These are phyloP conservation scores for Tillandsia leiboldiana DNA, from an alignment of 176 grass and related monocot genomes.

Conservation along the genomic window DNA sequence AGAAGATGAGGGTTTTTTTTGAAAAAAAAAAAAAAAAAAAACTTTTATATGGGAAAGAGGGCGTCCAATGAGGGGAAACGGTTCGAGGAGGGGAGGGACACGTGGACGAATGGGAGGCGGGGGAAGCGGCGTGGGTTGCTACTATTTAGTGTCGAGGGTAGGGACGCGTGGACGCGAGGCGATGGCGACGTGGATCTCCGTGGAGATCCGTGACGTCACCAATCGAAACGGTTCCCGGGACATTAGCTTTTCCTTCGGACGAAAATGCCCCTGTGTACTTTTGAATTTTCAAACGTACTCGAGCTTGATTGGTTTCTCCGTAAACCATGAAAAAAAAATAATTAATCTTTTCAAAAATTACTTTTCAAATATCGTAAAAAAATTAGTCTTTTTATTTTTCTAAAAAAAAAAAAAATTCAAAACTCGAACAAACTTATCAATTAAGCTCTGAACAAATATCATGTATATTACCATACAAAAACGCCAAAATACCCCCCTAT, in stretches of 20 bases:
- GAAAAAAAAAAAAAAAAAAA: too few relatives aligned
- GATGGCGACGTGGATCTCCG: conserved; percentile 2
- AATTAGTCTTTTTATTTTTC: too few relatives aligned
- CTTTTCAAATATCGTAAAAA: too few relatives aligned
- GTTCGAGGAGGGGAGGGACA: neutral
- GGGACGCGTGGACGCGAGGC: neutral
- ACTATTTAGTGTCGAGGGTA: neutral
- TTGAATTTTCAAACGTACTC: neutral
- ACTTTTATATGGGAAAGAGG: neutral
- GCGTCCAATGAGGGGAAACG: neutral
- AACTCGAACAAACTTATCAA: too few relatives aligned
- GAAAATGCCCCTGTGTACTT: neutral
- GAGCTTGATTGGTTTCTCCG: too few relatives aligned
- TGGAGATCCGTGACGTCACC: neutral
- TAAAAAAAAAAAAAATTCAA: too few relatives aligned
- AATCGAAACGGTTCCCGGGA: neutral
- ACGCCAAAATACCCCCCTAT: too few relatives aligned
- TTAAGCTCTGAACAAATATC: too few relatives aligned
- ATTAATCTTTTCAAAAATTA: too few relatives aligned
- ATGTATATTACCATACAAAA: too few relatives aligned
- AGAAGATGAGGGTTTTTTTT: too few relatives aligned
- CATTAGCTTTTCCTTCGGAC: neutral
- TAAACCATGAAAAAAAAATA: too few relatives aligned
- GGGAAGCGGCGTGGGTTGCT: neutral
- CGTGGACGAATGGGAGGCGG: neutral